Conservation (phyloP, 2,329 filamentous ascomycete species). For the Aspergillus costaricaensis region DNA sequence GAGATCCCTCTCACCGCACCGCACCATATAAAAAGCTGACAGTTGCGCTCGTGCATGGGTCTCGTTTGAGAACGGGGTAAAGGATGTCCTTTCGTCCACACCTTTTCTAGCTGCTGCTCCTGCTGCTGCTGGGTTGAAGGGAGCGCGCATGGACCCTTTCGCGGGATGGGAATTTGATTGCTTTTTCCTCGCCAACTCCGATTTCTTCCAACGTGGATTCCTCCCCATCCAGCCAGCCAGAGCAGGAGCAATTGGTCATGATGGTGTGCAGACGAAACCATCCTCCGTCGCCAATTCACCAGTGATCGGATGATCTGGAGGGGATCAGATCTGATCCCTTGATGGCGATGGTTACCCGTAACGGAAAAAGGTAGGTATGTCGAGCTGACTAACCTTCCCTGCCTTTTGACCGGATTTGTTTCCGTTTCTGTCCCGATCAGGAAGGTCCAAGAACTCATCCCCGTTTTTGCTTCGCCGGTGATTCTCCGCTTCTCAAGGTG, state of each 20-base stretch:
- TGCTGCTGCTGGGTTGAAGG: neutral
- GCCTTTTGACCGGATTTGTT: neutral
- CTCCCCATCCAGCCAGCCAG: neutral
- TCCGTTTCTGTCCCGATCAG: neutral
- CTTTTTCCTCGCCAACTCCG: neutral
- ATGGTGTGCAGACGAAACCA: too few species aligned
- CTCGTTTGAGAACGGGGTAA: too few species aligned
- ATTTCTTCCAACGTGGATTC: conserved; percentile 1
- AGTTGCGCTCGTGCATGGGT: too few species aligned
- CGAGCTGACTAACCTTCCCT: neutral
- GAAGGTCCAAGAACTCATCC: neutral
- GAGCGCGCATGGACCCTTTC: neutral
- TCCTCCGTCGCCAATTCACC: too few species aligned
- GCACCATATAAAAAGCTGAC: too few species aligned
- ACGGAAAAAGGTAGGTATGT: neutral
- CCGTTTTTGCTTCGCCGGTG: neutral
- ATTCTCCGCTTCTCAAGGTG: neutral
- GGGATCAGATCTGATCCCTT: neutral
- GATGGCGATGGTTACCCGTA: neutral
- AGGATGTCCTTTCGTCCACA: neutral
- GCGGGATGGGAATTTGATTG: neutral
- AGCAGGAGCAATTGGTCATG: too few species aligned
- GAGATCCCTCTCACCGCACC: too few species aligned
- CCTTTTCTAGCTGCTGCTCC: too few species aligned
- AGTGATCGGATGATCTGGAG: too few species aligned